Evolutionary conservation across 1,139 yeast genomes (phyloP), one percentile per base, ranked within the genome.

Genomic region (Hyphopichia burtonii): DNA sequence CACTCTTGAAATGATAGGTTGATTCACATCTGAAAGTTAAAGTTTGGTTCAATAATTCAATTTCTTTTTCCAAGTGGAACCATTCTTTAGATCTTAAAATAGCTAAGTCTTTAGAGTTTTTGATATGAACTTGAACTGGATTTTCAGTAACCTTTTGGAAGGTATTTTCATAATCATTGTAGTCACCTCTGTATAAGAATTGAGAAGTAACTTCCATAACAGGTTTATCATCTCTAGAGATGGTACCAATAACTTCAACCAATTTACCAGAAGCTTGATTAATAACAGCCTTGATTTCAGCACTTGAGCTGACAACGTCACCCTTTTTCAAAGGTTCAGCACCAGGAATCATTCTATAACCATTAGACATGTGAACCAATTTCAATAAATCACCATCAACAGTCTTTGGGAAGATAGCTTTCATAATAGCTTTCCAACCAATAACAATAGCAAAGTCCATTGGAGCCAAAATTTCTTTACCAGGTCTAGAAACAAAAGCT

Each of bases 361-460:
- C 94, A 65, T 93, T 93, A 38, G 96, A 88, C 68, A 93, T 74
- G 65, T 93, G 99, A 44, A 93, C 99, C 61, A 93, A 80, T 64
- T 86, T 86, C 71, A 93, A 78, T 60, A 93, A 78, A 65, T 93
- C 99, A 70, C 99, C 99, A 66, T 94, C 98, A 56, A 94, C 95
- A 50, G 84, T 82, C 66, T 82, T 82, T 44, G 99, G 99, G 94
- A 93, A 94, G 55, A 93, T 88, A 19, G 98, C 93, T 73, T 86
- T 89, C 73, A 93, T 91, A 61, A 94, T 91, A 40, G 97, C 96
- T 72, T 86, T 86, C 99, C 99, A 93, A 39, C 99, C 99, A 58
- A 91, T 81, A 46, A 94, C 98, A 66, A 93, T 93, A 41, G 99
- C 98, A 62, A 91, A 94, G 74, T 93, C 99, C 98, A 93, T 93